phyloP scores from a whole-genome alignment of 805 yeast species.

The Candida pseudofarinosa region DNA sequence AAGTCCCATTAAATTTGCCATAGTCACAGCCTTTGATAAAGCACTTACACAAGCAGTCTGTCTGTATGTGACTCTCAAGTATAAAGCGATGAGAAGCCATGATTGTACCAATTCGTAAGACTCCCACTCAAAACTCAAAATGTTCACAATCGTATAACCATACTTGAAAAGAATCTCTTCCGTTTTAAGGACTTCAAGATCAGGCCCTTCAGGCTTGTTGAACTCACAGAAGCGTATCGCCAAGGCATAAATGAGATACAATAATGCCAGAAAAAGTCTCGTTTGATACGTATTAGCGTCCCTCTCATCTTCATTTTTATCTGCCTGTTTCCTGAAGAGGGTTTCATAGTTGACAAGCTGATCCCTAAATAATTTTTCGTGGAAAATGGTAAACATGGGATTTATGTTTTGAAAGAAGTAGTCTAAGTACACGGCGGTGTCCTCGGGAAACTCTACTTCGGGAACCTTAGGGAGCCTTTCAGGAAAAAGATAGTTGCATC shows the following conservation, averaged over 20 bases:
- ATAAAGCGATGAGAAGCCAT: slow-evolving; percentile 35
- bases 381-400: slow-evolving; percentile 49
- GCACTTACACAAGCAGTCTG: slow-evolving; percentile 34
- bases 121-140: slow-evolving; percentile 40
- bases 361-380: slow-evolving; percentile 50
- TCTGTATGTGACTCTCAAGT: slow-evolving; percentile 34
- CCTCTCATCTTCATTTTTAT: slow-evolving; percentile 15
- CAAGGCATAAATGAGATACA: slow-evolving; percentile 46
- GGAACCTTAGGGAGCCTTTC: slow-evolving; percentile 33
- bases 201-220: slow-evolving; percentile 24
- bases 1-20: slow-evolving; percentile 38
- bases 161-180: slow-evolving; percentile 36
- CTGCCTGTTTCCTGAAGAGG: slow-evolving; percentile 3
- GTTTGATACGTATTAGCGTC: slow-evolving; percentile 30
- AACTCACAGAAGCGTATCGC: slow-evolving; percentile 51
- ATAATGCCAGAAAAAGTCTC: slow-evolving; percentile 49
- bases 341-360: slow-evolving; percentile 32
- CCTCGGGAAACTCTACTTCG: slow-evolving; percentile 11
- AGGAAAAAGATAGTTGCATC: slow-evolving; percentile 43
- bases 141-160: slow-evolving; percentile 25
- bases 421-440: slow-evolving; percentile 20
- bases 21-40: slow-evolving; percentile 30
- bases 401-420: slow-evolving; percentile 48
- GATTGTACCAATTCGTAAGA: slow-evolving; percentile 39
- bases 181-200: slow-evolving; percentile 18